Percentiles rank a stretch among this genome's conserved stretches.
Evolutionary conservation across 305 asterid species (phyloP).

Genomic region (Euphrasia arctica): DNA sequence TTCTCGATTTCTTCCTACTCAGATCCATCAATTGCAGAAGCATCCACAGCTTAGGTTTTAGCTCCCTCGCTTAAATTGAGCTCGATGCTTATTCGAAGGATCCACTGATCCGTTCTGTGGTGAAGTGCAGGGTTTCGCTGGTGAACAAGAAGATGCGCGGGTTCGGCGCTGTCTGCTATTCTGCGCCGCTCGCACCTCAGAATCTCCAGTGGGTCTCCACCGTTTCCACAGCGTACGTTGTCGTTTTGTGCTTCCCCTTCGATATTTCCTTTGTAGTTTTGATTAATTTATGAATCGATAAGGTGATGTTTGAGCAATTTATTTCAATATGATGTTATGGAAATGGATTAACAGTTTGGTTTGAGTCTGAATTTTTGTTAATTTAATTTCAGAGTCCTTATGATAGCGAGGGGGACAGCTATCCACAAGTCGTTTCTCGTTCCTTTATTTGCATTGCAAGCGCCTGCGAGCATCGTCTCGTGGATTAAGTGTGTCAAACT

Average conservation of each 20-base stretch:
- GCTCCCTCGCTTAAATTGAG: constrained; percentile 23
- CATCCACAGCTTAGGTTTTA: constrained; percentile 27
- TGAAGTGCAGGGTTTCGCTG: constrained; percentile 41
- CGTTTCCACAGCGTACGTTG: constrained; percentile 60
- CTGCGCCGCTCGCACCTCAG: constrained; percentile 50
- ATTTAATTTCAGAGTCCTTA: constrained; percentile 49
- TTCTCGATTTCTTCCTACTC: constrained; percentile 33
- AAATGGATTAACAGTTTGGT: background rate
- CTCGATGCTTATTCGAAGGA: background rate
- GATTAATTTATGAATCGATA: no score
- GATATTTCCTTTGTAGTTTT: background rate
- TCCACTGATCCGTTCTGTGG: background rate
- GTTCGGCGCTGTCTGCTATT: constrained; percentile 58
- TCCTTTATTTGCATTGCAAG: constrained; percentile 80
- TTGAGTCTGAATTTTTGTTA: background rate
- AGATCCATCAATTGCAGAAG: constrained; percentile 20
- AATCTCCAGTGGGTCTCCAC: constrained; percentile 76
- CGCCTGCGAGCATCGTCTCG: constrained; percentile 68
- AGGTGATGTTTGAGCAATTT: no score
- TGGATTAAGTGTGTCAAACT: constrained; percentile 72
- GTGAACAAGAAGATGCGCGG: constrained; percentile 40
- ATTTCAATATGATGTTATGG: no score
- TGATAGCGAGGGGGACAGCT: constrained; percentile 78
- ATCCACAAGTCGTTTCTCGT: constrained; percentile 84
- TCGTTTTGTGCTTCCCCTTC: constrained; percentile 4